Conservation (phyloP, 768 basidiomycete genomes). For the Russula virescens region DNA sequence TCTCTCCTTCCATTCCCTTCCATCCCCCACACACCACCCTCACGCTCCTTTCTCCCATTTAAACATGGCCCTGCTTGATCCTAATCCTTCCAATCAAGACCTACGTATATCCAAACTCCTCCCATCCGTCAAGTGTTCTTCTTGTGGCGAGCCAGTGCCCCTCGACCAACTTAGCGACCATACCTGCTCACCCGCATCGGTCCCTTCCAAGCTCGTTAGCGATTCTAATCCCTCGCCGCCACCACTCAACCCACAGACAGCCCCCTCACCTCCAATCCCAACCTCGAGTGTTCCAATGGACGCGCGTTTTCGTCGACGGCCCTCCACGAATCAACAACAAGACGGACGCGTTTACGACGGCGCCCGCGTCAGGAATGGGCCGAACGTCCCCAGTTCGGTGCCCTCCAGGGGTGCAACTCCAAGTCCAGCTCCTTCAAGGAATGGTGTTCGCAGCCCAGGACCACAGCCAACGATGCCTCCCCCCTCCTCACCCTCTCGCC, state of each 20-base stretch:
- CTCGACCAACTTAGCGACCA: constrained; percentile 74
- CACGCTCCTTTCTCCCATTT: background rate
- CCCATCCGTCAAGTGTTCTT: constrained; percentile 82
- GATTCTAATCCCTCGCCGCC: constrained; percentile 36
- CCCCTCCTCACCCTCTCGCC: constrained; percentile 1
- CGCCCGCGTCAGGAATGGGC: background rate
- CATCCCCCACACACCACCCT: background rate
- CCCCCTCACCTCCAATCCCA: background rate
- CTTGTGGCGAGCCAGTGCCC: constrained; percentile 63
- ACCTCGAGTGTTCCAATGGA: background rate
- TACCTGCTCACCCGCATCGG: constrained; percentile 46
- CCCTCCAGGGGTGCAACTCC: background rate
- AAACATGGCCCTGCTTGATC: constrained; percentile 31
- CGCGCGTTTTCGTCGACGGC: background rate
- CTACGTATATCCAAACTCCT: constrained; percentile 55
- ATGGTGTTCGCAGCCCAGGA: constrained; percentile 1
- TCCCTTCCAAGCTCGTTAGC: constrained; percentile 32
- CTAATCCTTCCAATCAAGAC: constrained; percentile 16
- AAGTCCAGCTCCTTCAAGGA: background rate
- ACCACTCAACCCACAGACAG: background rate
- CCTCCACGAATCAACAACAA: background rate
- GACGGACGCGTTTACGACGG: background rate
- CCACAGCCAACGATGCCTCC: background rate
- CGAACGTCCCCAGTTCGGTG: background rate
- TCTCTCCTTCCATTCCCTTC: background rate